phyloP scores from a whole-genome alignment of 176 grass and related monocot species.

The Oryza rufipogon region DNA sequence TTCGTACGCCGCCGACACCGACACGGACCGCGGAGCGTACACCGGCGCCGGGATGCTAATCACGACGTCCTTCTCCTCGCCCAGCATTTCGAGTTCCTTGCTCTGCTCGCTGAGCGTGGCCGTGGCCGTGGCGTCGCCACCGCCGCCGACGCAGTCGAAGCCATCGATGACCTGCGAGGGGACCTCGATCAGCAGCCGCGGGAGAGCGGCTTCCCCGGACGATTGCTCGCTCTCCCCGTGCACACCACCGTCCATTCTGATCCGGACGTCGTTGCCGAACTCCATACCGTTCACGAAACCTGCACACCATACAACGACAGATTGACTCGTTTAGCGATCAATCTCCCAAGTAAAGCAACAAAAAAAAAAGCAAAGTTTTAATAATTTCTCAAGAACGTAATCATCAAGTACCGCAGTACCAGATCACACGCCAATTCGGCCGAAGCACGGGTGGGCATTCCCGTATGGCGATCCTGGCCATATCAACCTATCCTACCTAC shows the following conservation, averaged over 20 bases:
- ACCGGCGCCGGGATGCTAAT: constrained; percentile 43
- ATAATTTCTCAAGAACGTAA: background rate
- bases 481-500: constrained; percentile 28
- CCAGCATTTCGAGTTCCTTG: constrained; percentile 5
- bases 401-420: constrained; percentile 48
- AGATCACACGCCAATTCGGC: constrained; percentile 49
- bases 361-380: background rate
- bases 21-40: background rate
- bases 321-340: background rate
- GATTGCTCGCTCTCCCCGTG: background rate
- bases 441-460: constrained; percentile 52
- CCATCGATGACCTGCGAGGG: constrained; percentile 44
- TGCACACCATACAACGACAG: background rate
- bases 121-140: background rate
- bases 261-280: constrained; percentile 28
- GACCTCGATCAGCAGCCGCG: constrained; percentile 42
- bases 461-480: constrained; percentile 48
- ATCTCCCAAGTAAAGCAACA: background rate
- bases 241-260: constrained; percentile 18
- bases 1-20: background rate
- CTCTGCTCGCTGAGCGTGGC: background rate
- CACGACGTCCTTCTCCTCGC: constrained; percentile 33
- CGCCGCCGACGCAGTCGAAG: constrained; percentile 48
- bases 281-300: constrained; percentile 38
- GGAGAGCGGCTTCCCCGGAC: constrained; percentile 21